phyloP scores from a whole-genome alignment of 2,329 filamentous ascomycete genomes.

The Dactylellina parvicollis region DNA sequence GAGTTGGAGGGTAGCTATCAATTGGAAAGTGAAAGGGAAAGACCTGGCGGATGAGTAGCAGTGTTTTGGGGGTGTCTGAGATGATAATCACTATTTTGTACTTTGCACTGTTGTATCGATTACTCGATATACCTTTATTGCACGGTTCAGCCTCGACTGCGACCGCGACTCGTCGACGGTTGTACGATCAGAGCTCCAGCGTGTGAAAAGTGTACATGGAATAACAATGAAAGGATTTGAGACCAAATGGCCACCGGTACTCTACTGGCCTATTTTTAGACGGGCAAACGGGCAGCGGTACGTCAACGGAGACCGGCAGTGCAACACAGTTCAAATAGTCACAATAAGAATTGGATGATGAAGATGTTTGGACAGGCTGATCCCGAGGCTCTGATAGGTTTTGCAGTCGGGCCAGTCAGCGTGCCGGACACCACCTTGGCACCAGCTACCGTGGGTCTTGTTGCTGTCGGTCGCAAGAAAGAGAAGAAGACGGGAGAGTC shows the following conservation, averaged over 20 bases:
- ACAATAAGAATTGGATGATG: too few relatives aligned
- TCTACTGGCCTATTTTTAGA: conserved; percentile 6
- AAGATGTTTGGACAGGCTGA: conserved; percentile 33
- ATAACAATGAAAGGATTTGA: conserved; percentile 4
- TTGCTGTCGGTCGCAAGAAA: background rate
- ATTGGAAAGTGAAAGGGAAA: conserved; percentile 31
- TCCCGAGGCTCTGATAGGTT: conserved; percentile 48
- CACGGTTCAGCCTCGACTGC: too few relatives aligned
- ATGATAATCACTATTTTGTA: too few relatives aligned
- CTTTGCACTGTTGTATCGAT: too few relatives aligned
- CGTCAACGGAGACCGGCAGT: conserved; percentile 35
- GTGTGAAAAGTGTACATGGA: background rate
- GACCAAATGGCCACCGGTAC: background rate
- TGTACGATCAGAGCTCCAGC: too few relatives aligned
- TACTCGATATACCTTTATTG: too few relatives aligned
- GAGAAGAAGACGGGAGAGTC: conserved; percentile 1
- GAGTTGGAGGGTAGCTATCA: conserved; percentile 42
- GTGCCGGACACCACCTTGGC: background rate
- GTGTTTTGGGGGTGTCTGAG: too few relatives aligned
- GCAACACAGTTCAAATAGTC: background rate
- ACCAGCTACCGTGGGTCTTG: too few relatives aligned
- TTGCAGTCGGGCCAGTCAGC: background rate
- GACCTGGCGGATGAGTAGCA: conserved; percentile 5
- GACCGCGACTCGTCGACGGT: too few relatives aligned
- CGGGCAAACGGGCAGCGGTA: conserved; percentile 8